Base-by-base conservation (phyloP, 768 basidiomycete species). In the Lenzites betulinus region DNA sequence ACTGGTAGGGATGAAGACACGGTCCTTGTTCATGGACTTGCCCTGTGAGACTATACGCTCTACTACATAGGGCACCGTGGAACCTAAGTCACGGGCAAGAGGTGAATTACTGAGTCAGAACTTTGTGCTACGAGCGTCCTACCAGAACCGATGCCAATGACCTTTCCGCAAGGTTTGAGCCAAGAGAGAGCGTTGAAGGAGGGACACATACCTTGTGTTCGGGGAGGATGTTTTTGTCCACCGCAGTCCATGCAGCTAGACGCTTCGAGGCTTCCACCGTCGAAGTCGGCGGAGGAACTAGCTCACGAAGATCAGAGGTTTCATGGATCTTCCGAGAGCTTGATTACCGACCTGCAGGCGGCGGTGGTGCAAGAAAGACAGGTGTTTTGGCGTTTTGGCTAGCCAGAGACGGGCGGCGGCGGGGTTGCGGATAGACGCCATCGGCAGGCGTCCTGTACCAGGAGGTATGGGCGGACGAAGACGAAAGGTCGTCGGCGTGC, bases 41-140 rank as follows among this genome's bases (percentile, higher is more conserved):
- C 93, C 95, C 72, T 97, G 94, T 62, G 89, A 82, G 12, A 93
- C 82, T 58, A 99, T 95, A 53, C 95, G 83, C 66, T 99, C 95
- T 23, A 99, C 95, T 52, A 98, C 95, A 69, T 96, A 99, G 3
- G 94, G 93, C 0, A 98, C 95, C 1, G 95, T 98, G 8, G 93
- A 94, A 41, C 93, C 93, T 87, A 61, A n/a, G 30, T 33, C 25
- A 59, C 11, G 22, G 13, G 20, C 11, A 16, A 13, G 38, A 53
- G 35, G 43, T 33, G 44, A 52, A 55, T 26, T 25, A 26, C 3
- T 33, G 26, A 54, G 73, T 48, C 30, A 48, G 11, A 42, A 51
- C 26, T 43, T 52, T 69, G 33, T 22, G 12, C 48, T 8, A 41
- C 4, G 11, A 5, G 38, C 23, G 4, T 46, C 71, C 38, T 54